Base-by-base conservation (phyloP, 805 yeast species). In the Saccharomyces paradoxus region DNA sequence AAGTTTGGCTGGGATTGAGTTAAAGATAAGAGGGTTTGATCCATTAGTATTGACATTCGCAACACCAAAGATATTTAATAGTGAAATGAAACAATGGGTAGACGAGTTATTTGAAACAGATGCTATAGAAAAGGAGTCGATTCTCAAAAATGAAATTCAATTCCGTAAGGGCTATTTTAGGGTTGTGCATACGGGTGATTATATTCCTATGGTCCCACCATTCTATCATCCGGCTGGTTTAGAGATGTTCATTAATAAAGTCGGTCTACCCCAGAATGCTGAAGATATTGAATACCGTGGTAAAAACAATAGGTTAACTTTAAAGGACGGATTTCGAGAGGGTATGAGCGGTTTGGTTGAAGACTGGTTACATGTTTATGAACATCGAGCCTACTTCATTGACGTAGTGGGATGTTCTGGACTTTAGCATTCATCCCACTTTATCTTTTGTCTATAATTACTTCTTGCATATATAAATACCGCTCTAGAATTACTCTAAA, bases 1-100 rank as follows among this genome's bases (percentile, higher is more conserved):
- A 1, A 69, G 76, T 3, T 68, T 87, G 32, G 77, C 81, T 8
- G 92, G 86, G 0, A 73, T 82, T 24, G 94, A 87, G 61, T 73
- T 84, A 49, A 69, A 77, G 53, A 61, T 81, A 21, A 58, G 79
- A 63, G 89, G 88, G 0, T 71, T 70, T 54, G 66, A 78, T 7
- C 85, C 87, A 0, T 63, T 77, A 44, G 80, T 84, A 0, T 67
- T 85, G 21, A 75, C 86, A 0, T 82, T 71, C 69, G 94, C 84
- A 1, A 77, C 81, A 13, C 89, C 92, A 0, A 80, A 80, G 59
- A 71, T 86, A 37, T 89, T 89, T 4, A 83, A 85, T 64, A 58
- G 59, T 2, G 65, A 67, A 2, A 74, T 83, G 65, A 74, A 77
- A 29, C 62, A 68, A 30, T 83, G 81, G 75, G 76, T 82, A 46